phyloP scores from a whole-genome alignment of 805 yeast genomes.

The Lipomyces yamadae region DNA sequence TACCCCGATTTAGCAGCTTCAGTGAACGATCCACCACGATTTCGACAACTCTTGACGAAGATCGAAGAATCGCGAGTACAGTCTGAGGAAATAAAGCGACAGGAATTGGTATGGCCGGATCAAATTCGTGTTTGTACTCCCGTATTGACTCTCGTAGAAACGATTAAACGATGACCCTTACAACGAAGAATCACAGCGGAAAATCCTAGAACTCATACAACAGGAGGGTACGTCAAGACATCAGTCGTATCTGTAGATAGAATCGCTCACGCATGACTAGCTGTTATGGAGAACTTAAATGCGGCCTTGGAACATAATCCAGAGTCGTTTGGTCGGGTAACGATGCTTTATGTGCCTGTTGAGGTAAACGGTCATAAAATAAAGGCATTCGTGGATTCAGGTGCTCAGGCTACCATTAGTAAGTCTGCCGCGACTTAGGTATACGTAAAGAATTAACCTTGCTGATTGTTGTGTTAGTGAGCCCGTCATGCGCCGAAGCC shows the following conservation, averaged over 20 bases:
- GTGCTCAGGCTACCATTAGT: slow-evolving; percentile 84
- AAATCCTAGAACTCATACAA: slow-evolving; percentile 68
- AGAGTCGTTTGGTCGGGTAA: slow-evolving; percentile 78
- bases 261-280: slow-evolving; percentile 40
- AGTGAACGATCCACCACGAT: slow-evolving; percentile 55
- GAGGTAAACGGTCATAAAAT: slow-evolving; percentile 79
- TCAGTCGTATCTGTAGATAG: not conserved
- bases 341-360: slow-evolving; percentile 80
- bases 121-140: not conserved
- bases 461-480: slow-evolving; percentile 47
- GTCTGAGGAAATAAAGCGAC: slow-evolving; percentile 48
- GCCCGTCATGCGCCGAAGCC: slow-evolving; percentile 73
- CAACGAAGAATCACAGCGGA: slow-evolving; percentile 67
- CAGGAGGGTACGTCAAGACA: slow-evolving; percentile 44
- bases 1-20: slow-evolving; percentile 57
- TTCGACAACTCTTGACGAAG: slow-evolving; percentile 48
- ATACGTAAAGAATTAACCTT: not conserved
- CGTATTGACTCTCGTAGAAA: slow-evolving; percentile 30
- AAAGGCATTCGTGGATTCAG: slow-evolving; percentile 94
- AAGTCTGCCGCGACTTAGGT: not conserved
- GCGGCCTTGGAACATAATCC: slow-evolving; percentile 88
- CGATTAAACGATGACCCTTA: slow-evolving; percentile 68
- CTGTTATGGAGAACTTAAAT: slow-evolving; percentile 77
- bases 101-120: slow-evolving; percentile 47
- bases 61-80: slow-evolving; percentile 41